Evolutionary conservation across 1,284 basidiomycete species (phyloP).

Genomic region (Heterobasidion occidentale): DNA sequence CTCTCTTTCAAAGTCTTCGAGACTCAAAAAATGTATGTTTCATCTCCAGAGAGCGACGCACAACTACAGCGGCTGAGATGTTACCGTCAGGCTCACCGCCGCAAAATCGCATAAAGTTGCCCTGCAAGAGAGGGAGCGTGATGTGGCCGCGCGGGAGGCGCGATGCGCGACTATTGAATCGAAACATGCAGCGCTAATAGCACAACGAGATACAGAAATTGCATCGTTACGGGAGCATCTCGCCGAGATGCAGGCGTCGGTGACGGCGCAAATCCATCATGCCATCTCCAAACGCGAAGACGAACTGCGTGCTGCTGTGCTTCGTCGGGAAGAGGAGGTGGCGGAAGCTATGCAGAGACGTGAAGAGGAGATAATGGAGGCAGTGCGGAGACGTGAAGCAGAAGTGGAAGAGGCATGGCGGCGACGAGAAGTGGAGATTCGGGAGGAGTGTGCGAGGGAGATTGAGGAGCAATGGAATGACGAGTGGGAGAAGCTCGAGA

Average conservation of each 20-base stretch:
- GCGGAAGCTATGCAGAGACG: conserved; percentile 58
- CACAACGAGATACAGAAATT: conserved; percentile 55
- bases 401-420: conserved; percentile 45
- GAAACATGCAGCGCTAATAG: conserved; percentile 34
- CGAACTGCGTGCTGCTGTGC: conserved; percentile 57
- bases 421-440: conserved; percentile 47
- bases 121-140: conserved; percentile 51
- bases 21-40: conserved; percentile 66
- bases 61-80: not conserved
- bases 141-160: conserved; percentile 53
- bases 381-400: conserved; percentile 36
- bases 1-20: conserved; percentile 70
- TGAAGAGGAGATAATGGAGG: conserved; percentile 60
- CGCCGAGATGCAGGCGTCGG: conserved; percentile 26
- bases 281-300: conserved; percentile 59
- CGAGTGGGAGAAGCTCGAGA: conserved; percentile 43
- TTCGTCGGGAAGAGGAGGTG: conserved; percentile 65
- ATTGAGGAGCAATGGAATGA: conserved; percentile 43
- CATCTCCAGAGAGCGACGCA: not conserved
- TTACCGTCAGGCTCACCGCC: conserved; percentile 38
- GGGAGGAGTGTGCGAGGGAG: conserved; percentile 36
- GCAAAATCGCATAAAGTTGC: conserved; percentile 56
- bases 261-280: conserved; percentile 49
- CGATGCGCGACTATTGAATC: conserved; percentile 47
- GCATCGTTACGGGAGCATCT: conserved; percentile 37